phyloP scores from a whole-genome alignment of 495 filamentous ascomycete genomes.

The Corynascus novoguineensis region DNA sequence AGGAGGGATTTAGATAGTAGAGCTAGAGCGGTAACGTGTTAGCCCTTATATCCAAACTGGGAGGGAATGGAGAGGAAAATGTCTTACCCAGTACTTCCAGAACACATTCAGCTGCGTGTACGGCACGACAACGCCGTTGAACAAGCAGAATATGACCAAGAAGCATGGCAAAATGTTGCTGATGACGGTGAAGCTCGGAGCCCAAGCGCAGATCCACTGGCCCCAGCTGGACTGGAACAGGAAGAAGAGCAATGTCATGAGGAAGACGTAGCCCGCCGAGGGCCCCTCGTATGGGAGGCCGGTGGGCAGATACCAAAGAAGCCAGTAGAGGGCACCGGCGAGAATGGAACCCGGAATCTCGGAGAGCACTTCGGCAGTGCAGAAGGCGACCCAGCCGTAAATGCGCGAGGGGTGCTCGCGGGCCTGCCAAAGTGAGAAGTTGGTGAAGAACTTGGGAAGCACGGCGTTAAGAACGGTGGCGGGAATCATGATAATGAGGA shows the following conservation, averaged over 20 bases:
- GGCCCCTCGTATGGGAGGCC: slow-evolving; percentile 61
- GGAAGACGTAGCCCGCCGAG: slow-evolving; percentile 72
- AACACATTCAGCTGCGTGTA: slow-evolving; percentile 59
- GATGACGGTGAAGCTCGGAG: slow-evolving; percentile 75
- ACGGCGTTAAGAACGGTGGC: slow-evolving; percentile 66
- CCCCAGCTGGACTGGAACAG: slow-evolving; percentile 74
- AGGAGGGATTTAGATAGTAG: slow-evolving; percentile 66
- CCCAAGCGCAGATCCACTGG: slow-evolving; percentile 79
- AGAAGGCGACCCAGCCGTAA: slow-evolving; percentile 81
- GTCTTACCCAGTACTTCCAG: slow-evolving; percentile 66
- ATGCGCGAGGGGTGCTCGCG: slow-evolving; percentile 72
- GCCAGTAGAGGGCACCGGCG: slow-evolving; percentile 61
- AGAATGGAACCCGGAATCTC: slow-evolving; percentile 71
- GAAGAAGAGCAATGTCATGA: slow-evolving; percentile 79
- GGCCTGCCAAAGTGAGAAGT: slow-evolving; percentile 68
- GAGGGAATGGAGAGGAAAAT: background rate
- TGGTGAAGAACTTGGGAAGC: slow-evolving; percentile 78
- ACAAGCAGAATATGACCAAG: slow-evolving; percentile 68
- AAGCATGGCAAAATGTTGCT: slow-evolving; percentile 70
- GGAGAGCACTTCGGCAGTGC: slow-evolving; percentile 65
- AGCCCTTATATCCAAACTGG: background rate
- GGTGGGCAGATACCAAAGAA: slow-evolving; percentile 74
- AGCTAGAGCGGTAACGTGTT: slow-evolving; percentile 45
- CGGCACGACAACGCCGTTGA: slow-evolving; percentile 68
- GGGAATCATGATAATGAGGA: slow-evolving; percentile 69